Evolutionary conservation across 805 yeast genomes (phyloP).

Genomic region (Metschnikowia cubensis): DNA sequence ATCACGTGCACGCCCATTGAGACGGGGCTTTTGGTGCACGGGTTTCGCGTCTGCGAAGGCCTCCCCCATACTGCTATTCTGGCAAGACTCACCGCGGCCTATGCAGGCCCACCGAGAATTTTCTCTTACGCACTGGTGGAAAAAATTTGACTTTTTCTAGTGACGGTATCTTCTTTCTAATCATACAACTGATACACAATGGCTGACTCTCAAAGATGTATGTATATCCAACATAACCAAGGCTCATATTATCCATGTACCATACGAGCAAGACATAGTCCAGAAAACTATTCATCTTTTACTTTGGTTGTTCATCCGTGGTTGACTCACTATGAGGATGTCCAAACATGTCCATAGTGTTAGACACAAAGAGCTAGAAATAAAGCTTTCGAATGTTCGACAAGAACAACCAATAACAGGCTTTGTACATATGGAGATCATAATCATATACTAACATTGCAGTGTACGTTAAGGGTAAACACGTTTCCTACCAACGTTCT

Average conservation of each 20-base stretch:
- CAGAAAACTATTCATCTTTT: too few relatives aligned
- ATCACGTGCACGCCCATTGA: slow-evolving; percentile 5
- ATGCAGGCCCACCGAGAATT: slow-evolving; percentile 18
- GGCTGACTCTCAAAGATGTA: slow-evolving; percentile 98
- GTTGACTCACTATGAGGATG: too few relatives aligned
- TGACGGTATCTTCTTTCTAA: slow-evolving; percentile 11
- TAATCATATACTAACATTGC: slow-evolving; percentile 32
- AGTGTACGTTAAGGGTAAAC: slow-evolving; percentile 99
- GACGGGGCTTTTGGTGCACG: slow-evolving; percentile 6
- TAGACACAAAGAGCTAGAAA: too few relatives aligned
- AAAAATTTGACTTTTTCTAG: slow-evolving; percentile 13
- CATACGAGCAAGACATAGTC: too few relatives aligned
- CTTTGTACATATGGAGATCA: not conserved
- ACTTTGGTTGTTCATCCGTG: too few relatives aligned
- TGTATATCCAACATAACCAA: slow-evolving; percentile 36
- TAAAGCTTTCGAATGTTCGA: too few relatives aligned
- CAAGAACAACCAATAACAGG: not conserved
- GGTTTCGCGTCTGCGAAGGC: slow-evolving; percentile 1
- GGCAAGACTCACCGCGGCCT: not conserved
- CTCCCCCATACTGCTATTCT: not conserved
- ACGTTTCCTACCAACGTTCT: slow-evolving; percentile 99
- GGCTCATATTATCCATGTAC: too few relatives aligned
- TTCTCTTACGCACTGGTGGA: slow-evolving; percentile 17
- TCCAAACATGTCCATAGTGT: too few relatives aligned
- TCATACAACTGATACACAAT: slow-evolving; percentile 42